A percentile compares a stretch with the other conserved stretches of the same genome.
phyloP scores from a whole-genome alignment of 1,284 basidiomycete genomes.

The Sanghuangporus sanghuang region DNA sequence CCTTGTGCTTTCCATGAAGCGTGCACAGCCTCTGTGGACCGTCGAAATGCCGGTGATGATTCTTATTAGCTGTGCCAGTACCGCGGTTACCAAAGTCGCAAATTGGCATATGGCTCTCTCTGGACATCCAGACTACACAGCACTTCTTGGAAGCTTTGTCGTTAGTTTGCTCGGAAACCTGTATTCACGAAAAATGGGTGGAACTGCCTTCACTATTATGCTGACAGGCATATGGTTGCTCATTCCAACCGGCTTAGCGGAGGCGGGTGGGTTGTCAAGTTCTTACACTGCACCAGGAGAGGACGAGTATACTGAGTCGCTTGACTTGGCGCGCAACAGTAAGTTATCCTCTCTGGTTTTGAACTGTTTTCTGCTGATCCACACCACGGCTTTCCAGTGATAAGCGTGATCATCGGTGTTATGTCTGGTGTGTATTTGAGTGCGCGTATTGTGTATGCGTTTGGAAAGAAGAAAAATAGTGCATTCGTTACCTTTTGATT shows the following conservation, averaged over 20 bases:
- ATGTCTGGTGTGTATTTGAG: constrained; percentile 18
- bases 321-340: constrained; percentile 16
- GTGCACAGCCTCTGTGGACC: constrained; percentile 70
- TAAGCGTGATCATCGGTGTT: constrained; percentile 18
- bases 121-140: constrained; percentile 70
- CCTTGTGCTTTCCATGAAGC: constrained; percentile 65
- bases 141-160: constrained; percentile 83
- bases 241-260: constrained; percentile 42
- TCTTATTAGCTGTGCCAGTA: constrained; percentile 75
- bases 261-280: constrained; percentile 16
- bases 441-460: constrained; percentile 13
- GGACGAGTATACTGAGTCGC: constrained; percentile 16
- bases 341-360: not conserved
- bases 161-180: constrained; percentile 79
- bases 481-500: constrained; percentile 17
- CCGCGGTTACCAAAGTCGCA: constrained; percentile 72
- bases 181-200: constrained; percentile 82
- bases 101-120: constrained; percentile 33
- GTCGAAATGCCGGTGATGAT: constrained; percentile 80
- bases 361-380: not conserved
- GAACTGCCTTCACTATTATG: constrained; percentile 88
- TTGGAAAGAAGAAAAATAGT: constrained; percentile 17
- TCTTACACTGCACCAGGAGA: constrained; percentile 13
- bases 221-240: constrained; percentile 83
- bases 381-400: constrained; percentile 5